These are phyloP conservation scores for Chlamydomonas incerta DNA, from an alignment of 139 green algal species.

Conservation along the genomic window DNA sequence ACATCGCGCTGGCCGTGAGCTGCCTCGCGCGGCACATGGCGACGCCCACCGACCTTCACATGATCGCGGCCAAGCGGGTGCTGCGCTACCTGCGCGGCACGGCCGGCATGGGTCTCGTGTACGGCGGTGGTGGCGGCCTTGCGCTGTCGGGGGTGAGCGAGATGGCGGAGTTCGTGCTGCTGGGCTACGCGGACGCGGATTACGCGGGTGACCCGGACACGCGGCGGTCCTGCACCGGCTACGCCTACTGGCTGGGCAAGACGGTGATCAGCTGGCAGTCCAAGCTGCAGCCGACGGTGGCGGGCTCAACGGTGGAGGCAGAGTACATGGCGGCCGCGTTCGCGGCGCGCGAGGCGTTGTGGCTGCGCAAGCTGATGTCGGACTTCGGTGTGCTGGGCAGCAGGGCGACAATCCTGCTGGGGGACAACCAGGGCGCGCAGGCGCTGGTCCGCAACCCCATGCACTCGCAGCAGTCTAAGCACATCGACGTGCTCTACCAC, in stretches of 20 bases:
- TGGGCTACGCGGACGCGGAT: background rate
- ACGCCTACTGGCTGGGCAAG: background rate
- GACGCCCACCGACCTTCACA: background rate
- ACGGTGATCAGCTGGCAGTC: conserved; percentile 23
- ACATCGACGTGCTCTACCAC: too few relatives aligned
- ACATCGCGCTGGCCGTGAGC: background rate
- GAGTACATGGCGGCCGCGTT: conserved; percentile 58
- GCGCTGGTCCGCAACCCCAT: background rate
- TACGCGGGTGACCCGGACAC: too few relatives aligned
- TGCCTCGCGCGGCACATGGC: background rate
- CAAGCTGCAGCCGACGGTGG: conserved; percentile 59
- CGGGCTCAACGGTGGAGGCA: conserved; percentile 56
- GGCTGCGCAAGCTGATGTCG: conserved; percentile 47
- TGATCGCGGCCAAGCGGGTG: conserved; percentile 35
- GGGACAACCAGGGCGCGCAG: background rate
- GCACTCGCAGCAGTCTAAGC: background rate
- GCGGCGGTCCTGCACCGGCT: too few relatives aligned
- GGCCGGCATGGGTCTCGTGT: background rate
- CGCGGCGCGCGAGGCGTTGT: conserved; percentile 56
- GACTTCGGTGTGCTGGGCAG: conserved; percentile 19
- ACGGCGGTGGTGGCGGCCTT: too few relatives aligned
- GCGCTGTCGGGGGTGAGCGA: background rate
- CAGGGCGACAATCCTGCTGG: background rate
- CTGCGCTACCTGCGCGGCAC: background rate
- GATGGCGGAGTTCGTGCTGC: conserved; percentile 57